Evolutionary conservation across 495 filamentous ascomycete genomes (phyloP), one percentile per base, ranked within the genome.

Genomic region (Neurospora sp.): DNA sequence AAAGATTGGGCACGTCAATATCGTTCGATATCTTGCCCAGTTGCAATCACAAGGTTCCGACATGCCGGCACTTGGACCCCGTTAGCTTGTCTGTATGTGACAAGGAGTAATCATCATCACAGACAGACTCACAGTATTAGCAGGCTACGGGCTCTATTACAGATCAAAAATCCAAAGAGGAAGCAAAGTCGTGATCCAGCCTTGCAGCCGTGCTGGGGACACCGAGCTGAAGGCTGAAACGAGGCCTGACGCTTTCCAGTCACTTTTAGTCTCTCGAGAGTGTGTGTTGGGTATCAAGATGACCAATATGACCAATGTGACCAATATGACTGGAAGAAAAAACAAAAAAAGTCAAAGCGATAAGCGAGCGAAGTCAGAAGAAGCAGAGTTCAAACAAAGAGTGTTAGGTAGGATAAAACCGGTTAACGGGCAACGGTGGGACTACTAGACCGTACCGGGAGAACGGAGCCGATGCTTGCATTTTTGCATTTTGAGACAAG

Each of bases 221-320:
- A 39, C 75, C 79, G 75, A 80, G 79, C 79, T 82, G 81, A 82
- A 79, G 79, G 75, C 75, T 77, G 75, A 77, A 76, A 49, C 27
- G 27, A 16, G 54, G 54, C 54, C 54, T 35, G 54, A 66, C 54
- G 41, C 41, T 42, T 42, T 42, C 8, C 41, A 42, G 5, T 18
- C 39, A 41, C 12, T 39, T 41, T 6, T 1, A n/a, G 42, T 7
- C 14, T 18, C 35, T 2, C 5, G 41, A 42, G 41, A 42, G 6
- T 3, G 41, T 1, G 18, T 44, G 42, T 66, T 35, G 54, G 54
- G 54, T 66, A 66, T 2, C 54, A 27, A 31, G 4, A 23, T 49
- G 44, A 49, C 44, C n/a, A 75, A 60, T 35, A 46, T 69, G 71
- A 46, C 71, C 66, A 75, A 11, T 73, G 27, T 69, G 5, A 14